A percentile compares a stretch with the other conserved stretches of the same genome.
Conservation (phyloP, 2,329 filamentous ascomycete species). For the Epichloe coenophiala region DNA sequence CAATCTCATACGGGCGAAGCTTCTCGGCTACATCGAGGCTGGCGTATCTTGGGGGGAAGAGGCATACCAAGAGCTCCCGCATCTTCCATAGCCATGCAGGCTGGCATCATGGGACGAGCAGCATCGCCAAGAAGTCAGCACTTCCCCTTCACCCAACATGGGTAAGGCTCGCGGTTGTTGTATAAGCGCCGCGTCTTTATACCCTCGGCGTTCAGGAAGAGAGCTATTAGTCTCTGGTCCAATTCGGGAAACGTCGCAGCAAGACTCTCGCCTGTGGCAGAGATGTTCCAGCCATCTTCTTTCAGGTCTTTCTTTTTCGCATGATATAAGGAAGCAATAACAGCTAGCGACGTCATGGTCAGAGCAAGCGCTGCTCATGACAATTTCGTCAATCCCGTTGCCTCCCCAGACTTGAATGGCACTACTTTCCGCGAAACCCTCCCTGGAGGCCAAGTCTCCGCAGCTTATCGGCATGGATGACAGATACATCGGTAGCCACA, state of each 20-base stretch:
- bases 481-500: slow-evolving; percentile 49
- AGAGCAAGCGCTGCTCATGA: slow-evolving; percentile 52
- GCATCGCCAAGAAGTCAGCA: slow-evolving; percentile 30
- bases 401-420: slow-evolving; percentile 56
- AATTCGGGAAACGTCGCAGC: slow-evolving; percentile 43
- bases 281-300: slow-evolving; percentile 40
- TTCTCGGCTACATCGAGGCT: slow-evolving; percentile 26
- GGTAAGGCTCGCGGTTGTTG: slow-evolving; percentile 30
- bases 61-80: slow-evolving; percentile 43
- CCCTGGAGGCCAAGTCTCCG: slow-evolving; percentile 41
- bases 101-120: slow-evolving; percentile 36
- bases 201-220: slow-evolving; percentile 44
- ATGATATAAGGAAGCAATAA: slow-evolving; percentile 55
- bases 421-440: slow-evolving; percentile 40
- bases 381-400: slow-evolving; percentile 47
- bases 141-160: slow-evolving; percentile 31
- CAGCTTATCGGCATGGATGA: slow-evolving; percentile 41
- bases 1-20: slow-evolving; percentile 32
- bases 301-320: slow-evolving; percentile 41
- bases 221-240: slow-evolving; percentile 37
- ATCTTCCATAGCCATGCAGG: slow-evolving; percentile 53
- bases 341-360: slow-evolving; percentile 45
- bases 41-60: slow-evolving; percentile 32
- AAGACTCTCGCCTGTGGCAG: slow-evolving; percentile 37
- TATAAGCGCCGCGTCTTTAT: slow-evolving; percentile 47